Evolutionary conservation across 2,329 filamentous ascomycete species (phyloP).

Genomic region (Aspergillus brunneoviolaceus): DNA sequence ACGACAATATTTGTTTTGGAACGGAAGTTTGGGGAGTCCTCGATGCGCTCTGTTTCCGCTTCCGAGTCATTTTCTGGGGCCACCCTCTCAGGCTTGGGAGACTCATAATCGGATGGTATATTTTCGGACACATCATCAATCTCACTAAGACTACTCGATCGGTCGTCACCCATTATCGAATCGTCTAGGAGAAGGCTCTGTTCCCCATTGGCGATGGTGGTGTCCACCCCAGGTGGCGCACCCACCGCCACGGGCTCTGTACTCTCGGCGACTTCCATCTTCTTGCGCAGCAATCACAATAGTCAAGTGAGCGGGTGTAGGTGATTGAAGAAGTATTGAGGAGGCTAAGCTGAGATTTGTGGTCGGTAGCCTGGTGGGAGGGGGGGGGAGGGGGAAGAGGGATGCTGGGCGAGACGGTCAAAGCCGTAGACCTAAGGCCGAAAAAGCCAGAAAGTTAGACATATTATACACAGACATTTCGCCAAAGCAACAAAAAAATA

Average conservation of each 20-base stretch:
- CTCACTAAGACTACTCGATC: conserved; percentile 90
- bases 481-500: background rate
- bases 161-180: conserved; percentile 59
- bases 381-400: conserved; percentile 10
- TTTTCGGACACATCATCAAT: conserved; percentile 78
- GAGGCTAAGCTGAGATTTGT: conserved; percentile 14
- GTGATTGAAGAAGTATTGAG: conserved; percentile 5
- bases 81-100: conserved; percentile 52
- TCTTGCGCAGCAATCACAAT: conserved; percentile 5
- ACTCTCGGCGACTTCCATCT: conserved; percentile 44
- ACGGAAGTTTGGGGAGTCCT: conserved; percentile 73
- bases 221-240: conserved; percentile 33
- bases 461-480: background rate
- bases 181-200: conserved; percentile 42
- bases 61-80: conserved; percentile 71
- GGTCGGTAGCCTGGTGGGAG: conserved; percentile 22
- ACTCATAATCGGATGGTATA: conserved; percentile 56
- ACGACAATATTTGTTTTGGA: conserved; percentile 61
- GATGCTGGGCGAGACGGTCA: conserved; percentile 13
- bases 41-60: conserved; percentile 90
- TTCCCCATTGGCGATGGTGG: conserved; percentile 38
- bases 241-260: conserved; percentile 36
- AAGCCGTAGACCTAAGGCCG: conserved; percentile 16
- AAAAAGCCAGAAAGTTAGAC: conserved; percentile 24
- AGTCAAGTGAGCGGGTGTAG: background rate